Evolutionary conservation across 2,329 filamentous ascomycete genomes (phyloP), one percentile per base, ranked within the genome.

Genomic region (Cercospora zeae-maydis): DNA sequence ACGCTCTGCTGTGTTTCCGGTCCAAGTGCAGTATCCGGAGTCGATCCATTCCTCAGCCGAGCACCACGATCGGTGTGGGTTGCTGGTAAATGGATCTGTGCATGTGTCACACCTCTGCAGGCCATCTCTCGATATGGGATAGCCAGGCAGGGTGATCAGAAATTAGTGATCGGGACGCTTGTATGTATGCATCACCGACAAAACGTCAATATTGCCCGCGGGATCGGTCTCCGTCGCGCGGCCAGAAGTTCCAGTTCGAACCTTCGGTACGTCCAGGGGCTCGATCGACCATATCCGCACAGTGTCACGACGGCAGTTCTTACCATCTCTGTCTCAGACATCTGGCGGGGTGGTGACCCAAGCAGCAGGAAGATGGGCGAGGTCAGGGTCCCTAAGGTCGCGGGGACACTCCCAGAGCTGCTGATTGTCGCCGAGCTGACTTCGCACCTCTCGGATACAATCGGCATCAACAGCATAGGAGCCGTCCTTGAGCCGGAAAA

Each of bases 101-200:
- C 3, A 53, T 53, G 49, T 34, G 49, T 53, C 49, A 34, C 49
- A 53, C 30, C 30, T 16, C 49, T 34, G 49, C 49, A 53, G 49
- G 49, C 49, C 49, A 53, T 53, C 49, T 8, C 49, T 53, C 30
- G 11, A 19, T 53, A 33, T 53, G 49, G 49, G 49, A 53, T 53
- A 53, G 49, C 49, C 49, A 53, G 49, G n/a, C 49, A 53, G 49
- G 49, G 49, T 34, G 30, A 53, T 53, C 49, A 34, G 30, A n/a
- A 21, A 2, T 53, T 21, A 53, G 49, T 53, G 21, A 53, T 53
- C 49, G 49, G 31, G 49, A 34, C 16, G 49, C 49, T 16, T 16
- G 30, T 53, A 9, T 27, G 42, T 27, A 49, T 49, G 21, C 42
- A 49, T 27, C 42, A 49, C 42, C 21, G 21, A 49, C n/a, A 14